Base-by-base conservation (phyloP, 2,329 filamentous ascomycete genomes). In the Aspergillus fischeri region DNA sequence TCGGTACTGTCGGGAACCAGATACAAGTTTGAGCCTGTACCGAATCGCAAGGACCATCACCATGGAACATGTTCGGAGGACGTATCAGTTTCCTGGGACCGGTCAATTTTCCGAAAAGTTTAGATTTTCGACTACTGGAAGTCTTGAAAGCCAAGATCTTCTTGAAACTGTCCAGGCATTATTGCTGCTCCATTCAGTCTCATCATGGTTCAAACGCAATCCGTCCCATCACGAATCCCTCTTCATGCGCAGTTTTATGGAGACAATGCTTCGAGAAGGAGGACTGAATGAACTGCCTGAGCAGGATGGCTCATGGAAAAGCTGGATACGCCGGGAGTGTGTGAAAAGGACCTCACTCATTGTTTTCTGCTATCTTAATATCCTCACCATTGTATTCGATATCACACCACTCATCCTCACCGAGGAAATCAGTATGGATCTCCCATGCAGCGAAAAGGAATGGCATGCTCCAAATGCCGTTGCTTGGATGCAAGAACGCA, bases 381-480 rank as follows among this genome's bases (percentile, higher is more conserved):
- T 73, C 14, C 69, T 70, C 29, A 73, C 70, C 3, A 71, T 72
- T n/a, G 69, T 72, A 1, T 73, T 72, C 14, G 70, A 73, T 38
- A 54, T 72, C 2, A 67, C 70, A 1, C 68, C 70, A 0, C 59
- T 70, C 51, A 66, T 73, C 7, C 58, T 72, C 7, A 67, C 68
- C 0, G 70, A 72, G 50, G 70, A 73, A 28, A 50, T 72, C 14
- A 59, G 62, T 0, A 38, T 73, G 25, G 68, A 72, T n/a, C 55
- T 73, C 4, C 70, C 70, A 1, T 71, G 69, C 50, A 69, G 67
- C 0, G 70, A 72, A 48, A 66, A 59, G 11, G 70, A 72, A 62
- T 73, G 70, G 70, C 68, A 69, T 38, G 70, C 69, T 3, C 29
- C 62, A 1, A 60, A 27, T 1, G 58, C 63, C 1, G 58, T 61